Percentiles rank a stretch among this genome's conserved stretches.
phyloP scores from a whole-genome alignment of 2,329 filamentous ascomycete species.

The Thelonectria discophora region DNA sequence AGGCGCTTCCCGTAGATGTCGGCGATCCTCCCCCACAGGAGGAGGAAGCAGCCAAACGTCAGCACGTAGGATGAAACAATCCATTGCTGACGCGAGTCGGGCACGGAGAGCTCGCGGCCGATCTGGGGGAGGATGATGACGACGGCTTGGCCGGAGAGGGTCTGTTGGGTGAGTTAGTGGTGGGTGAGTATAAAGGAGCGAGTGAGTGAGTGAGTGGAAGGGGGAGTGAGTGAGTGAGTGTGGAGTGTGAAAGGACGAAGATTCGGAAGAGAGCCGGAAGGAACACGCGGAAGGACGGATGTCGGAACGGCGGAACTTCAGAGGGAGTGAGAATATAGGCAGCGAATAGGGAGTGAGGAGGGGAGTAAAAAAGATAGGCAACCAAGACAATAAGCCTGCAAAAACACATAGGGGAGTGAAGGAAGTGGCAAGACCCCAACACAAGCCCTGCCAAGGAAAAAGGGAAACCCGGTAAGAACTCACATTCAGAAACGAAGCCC shows the following conservation, averaged over 20 bases:
- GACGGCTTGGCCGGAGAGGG: constrained; percentile 42
- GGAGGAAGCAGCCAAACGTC: constrained; percentile 72
- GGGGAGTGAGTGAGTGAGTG: no score
- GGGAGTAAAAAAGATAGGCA: no score
- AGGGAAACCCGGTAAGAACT: no score
- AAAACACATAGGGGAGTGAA: not conserved
- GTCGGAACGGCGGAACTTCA: not conserved
- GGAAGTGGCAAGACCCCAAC: constrained; percentile 10
- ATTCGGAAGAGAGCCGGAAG: no score
- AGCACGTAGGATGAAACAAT: constrained; percentile 72
- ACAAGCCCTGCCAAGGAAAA: no score
- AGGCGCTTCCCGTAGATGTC: constrained; percentile 73
- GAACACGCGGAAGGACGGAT: no score
- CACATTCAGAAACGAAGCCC: constrained; percentile 66
- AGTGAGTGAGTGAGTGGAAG: no score
- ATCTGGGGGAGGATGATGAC: constrained; percentile 63
- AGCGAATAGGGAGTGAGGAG: no score
- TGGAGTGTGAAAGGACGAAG: no score
- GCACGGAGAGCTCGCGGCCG: constrained; percentile 63
- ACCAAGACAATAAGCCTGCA: no score
- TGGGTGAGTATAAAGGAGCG: no score
- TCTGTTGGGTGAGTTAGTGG: constrained; percentile 22
- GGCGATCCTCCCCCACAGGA: constrained; percentile 73
- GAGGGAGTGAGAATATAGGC: not conserved
- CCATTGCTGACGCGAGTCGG: constrained; percentile 69